Evolutionary conservation across 2,329 filamentous ascomycete genomes (phyloP), one percentile per base, ranked within the genome.

Genomic region (Colletotrichum cuscutae): DNA sequence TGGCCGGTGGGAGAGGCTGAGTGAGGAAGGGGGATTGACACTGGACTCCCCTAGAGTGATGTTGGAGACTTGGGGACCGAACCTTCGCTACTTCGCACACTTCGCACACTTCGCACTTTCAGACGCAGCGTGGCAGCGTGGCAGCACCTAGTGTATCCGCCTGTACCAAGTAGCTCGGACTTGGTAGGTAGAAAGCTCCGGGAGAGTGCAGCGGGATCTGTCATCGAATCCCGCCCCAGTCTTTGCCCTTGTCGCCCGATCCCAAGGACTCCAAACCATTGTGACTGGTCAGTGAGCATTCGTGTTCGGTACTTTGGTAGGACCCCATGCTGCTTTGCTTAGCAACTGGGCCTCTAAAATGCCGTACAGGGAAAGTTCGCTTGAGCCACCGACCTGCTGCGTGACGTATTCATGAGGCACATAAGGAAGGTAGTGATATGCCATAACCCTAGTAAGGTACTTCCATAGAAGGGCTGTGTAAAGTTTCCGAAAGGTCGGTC

Each of bases 201-300:
- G 63, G 30, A 32, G 15, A 28, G 65, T 65, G 59, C 65, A 69
- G 60, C 42, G 70, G 70, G 59, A 72, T 72, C 70, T 59, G 65
- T 69, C 53, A 64, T 69, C 24, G 70, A 60, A 69, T 60, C 42
- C 70, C 65, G 37, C 52, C 53, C 53, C 26, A 52, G 57, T 26
- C n/a, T 37, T 56, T 32, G 35, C 32, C 62, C 52, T 19, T 64
- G 28, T 37, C 46, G 24, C 13, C 13, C 28, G 49, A 49, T 49
- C 42, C 26, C 26, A 26, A 11, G n/a, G 49, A 49, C 19, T 19
- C 26, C 9, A 37, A 11, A 30, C 22, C 37, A 22, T 49, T 8
- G 26, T 24, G 6, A 54, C 5, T 24, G 12, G 26, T 24, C 13
- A 54, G 24, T 24, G 12, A n/a, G 13, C 30, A 35, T 28, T 37